A percentile compares a stretch with the other conserved stretches of the same genome.
Conservation (phyloP, 169 alveolate genomes). For the Theileria annulata region DNA sequence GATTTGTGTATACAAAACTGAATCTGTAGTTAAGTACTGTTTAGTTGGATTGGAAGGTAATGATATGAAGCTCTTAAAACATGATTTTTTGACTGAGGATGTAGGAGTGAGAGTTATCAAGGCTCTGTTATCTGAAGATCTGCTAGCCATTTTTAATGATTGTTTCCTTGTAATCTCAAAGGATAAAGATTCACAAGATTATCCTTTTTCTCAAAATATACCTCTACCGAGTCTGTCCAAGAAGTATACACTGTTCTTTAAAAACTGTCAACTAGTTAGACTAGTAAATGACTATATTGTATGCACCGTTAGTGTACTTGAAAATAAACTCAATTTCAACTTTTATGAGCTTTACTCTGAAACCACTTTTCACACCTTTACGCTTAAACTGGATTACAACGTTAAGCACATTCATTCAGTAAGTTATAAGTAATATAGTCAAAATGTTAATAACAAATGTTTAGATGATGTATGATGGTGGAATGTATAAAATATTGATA, state of each 20-base stretch:
- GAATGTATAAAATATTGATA: neutral
- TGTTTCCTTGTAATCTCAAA: neutral
- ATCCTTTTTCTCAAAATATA: neutral
- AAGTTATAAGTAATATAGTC: neutral
- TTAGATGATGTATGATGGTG: neutral
- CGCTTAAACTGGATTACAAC: neutral
- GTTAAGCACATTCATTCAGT: neutral
- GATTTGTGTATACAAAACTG: neutral
- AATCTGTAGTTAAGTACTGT: constrained; percentile 8
- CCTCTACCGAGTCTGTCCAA: neutral
- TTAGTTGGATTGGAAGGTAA: constrained; percentile 1
- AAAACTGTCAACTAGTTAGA: neutral
- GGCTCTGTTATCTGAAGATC: neutral
- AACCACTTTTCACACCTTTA: neutral
- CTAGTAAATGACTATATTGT: constrained; percentile 3
- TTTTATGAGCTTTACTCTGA: constrained; percentile 10
- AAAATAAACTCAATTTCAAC: neutral
- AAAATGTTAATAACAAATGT: neutral
- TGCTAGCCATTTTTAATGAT: neutral
- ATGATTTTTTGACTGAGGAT: neutral
- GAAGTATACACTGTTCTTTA: too few relatives aligned
- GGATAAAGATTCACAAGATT: neutral
- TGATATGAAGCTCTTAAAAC: neutral
- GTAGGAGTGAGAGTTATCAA: neutral
- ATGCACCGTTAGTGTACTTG: neutral